phyloP scores from a whole-genome alignment of 176 grass and related monocot genomes.

The Thinopyrum elongatum region DNA sequence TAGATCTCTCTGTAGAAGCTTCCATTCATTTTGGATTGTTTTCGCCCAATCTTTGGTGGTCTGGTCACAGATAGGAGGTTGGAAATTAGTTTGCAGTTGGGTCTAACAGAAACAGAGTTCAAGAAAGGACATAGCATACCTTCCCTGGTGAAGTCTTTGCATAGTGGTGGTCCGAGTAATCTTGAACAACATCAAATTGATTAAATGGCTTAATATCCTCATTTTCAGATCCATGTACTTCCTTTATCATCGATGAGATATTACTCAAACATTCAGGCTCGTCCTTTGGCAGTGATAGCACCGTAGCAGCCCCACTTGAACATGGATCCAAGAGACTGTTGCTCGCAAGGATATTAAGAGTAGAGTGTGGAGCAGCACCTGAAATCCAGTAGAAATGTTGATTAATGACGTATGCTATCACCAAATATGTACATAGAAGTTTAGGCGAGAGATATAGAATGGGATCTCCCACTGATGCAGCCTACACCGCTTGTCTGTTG shows the following conservation, averaged over 20 bases:
- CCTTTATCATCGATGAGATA: conserved; percentile 1
- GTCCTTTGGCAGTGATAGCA: conserved; percentile 19
- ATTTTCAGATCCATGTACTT: conserved; percentile 35
- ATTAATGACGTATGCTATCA: neutral
- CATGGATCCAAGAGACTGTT: conserved; percentile 29
- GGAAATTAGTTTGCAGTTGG: neutral
- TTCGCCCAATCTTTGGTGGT: conserved; percentile 61
- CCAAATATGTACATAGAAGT: neutral
- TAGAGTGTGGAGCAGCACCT: conserved; percentile 25
- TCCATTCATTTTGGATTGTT: conserved; percentile 67
- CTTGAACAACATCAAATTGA: conserved; percentile 66
- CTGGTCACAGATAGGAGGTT: conserved; percentile 36
- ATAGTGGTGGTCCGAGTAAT: conserved; percentile 70
- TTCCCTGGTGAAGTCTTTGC: conserved; percentile 39
- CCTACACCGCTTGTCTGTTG: neutral
- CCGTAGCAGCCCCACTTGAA: conserved; percentile 33
- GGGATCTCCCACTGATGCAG: neutral
- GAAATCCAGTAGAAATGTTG: conserved; percentile 19
- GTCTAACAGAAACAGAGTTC: conserved; percentile 18
- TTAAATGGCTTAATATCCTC: conserved; percentile 32
- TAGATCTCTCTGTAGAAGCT: conserved; percentile 65
- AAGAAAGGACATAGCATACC: conserved; percentile 28
- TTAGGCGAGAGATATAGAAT: conserved; percentile 7
- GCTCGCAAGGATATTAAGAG: conserved; percentile 4
- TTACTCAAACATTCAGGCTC: conserved; percentile 39